phyloP scores from a whole-genome alignment of 2,329 filamentous ascomycete species.

The Dothideomycetidae sp. region DNA sequence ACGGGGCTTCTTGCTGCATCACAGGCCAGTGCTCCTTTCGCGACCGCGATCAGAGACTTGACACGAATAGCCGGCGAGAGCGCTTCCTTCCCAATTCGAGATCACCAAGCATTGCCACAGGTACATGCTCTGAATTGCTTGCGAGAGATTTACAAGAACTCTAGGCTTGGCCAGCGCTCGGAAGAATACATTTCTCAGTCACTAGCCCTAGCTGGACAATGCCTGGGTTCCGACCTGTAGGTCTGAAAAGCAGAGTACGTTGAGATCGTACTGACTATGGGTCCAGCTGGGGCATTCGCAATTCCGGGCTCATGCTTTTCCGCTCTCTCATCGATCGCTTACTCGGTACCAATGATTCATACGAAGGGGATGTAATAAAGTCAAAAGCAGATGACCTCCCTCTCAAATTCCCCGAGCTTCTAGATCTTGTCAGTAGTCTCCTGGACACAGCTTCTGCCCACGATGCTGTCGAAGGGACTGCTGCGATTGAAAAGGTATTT shows the following conservation, averaged over 20 bases:
- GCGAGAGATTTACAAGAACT: slow-evolving; percentile 80
- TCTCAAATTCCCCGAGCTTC: slow-evolving; percentile 51
- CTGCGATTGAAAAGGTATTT: slow-evolving; percentile 53
- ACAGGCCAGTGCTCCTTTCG: slow-evolving; percentile 40
- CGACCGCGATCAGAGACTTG: slow-evolving; percentile 48
- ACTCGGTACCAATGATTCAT: slow-evolving; percentile 54
- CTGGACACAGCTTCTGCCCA: slow-evolving; percentile 26
- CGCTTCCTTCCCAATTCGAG: slow-evolving; percentile 37
- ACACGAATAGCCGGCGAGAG: slow-evolving; percentile 39
- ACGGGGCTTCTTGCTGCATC: slow-evolving; percentile 64
- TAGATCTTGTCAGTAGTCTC: slow-evolving; percentile 48
- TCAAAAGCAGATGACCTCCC: slow-evolving; percentile 48
- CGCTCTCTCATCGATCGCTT: slow-evolving; percentile 69
- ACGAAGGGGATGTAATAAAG: slow-evolving; percentile 41
- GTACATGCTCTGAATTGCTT: slow-evolving; percentile 92
- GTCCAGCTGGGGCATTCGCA: slow-evolving; percentile 75
- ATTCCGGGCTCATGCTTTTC: slow-evolving; percentile 81
- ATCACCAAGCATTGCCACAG: slow-evolving; percentile 53
- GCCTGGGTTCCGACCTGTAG: slow-evolving; percentile 64
- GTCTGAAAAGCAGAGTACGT: slow-evolving; percentile 16
- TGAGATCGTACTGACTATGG: slow-evolving; percentile 1
- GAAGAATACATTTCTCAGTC: slow-evolving; percentile 60
- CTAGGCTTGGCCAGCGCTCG: slow-evolving; percentile 56
- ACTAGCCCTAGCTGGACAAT: slow-evolving; percentile 65
- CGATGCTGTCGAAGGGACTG: slow-evolving; percentile 5